A percentile compares a stretch with the other conserved stretches of the same genome.
Conservation (phyloP, 768 basidiomycete genomes). For the Lanmaoa rubissima region DNA sequence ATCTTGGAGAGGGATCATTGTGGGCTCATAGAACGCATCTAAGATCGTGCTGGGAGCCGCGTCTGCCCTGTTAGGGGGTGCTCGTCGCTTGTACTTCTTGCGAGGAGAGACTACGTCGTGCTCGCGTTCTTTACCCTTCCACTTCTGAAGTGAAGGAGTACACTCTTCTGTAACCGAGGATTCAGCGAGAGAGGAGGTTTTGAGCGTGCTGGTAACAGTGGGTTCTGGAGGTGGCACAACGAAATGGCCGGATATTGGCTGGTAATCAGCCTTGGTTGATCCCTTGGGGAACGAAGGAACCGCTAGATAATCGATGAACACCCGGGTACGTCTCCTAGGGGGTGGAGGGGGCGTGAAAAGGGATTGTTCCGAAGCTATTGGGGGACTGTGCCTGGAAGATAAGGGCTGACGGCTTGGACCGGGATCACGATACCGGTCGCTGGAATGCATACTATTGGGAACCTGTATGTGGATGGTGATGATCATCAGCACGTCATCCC, state of each 20-base stretch:
- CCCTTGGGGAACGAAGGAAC: constrained; percentile 25
- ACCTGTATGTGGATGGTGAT: not conserved
- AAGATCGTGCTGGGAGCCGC: not conserved
- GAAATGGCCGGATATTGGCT: not conserved
- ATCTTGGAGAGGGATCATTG: constrained; percentile 14
- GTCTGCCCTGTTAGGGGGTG: not conserved
- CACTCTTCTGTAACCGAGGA: not conserved
- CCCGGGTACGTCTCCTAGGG: constrained; percentile 8
- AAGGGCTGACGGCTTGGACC: constrained; percentile 1
- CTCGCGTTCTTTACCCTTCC: constrained; percentile 27
- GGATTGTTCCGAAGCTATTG: constrained; percentile 12
- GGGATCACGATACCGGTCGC: not conserved
- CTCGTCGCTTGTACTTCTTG: not conserved
- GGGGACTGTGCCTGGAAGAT: constrained; percentile 5
- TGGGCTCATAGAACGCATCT: constrained; percentile 13
- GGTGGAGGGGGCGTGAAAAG: constrained; percentile 32
- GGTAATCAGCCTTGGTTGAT: constrained; percentile 21
- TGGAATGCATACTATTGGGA: not conserved
- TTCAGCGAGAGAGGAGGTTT: not conserved
- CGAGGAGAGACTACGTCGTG: not conserved
- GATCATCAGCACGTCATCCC: constrained; percentile 5
- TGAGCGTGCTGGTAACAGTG: not conserved
- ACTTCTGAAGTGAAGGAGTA: not conserved
- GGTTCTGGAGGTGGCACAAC: not conserved
- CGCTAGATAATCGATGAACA: constrained; percentile 16